Conservation (phyloP, 2,329 filamentous ascomycete genomes). For the Curvularia sp. region DNA sequence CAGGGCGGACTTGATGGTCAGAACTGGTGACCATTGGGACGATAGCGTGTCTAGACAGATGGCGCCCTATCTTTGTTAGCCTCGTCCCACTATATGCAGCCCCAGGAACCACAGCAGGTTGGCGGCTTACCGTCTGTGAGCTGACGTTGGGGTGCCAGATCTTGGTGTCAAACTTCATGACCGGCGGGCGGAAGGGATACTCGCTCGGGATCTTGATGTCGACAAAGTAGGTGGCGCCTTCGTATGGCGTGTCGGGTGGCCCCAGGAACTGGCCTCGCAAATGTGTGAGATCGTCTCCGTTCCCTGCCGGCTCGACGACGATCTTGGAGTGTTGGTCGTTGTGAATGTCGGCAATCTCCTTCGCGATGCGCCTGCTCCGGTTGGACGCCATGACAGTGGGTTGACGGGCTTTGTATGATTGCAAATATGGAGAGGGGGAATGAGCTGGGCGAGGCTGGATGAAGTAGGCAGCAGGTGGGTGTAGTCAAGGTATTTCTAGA, state of each 20-base stretch:
- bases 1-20: constrained; percentile 94
- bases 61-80: constrained; percentile 71
- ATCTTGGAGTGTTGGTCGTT: constrained; percentile 80
- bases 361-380: constrained; percentile 68
- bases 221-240: constrained; percentile 80
- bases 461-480: constrained; percentile 14
- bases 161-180: constrained; percentile 90
- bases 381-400: constrained; percentile 61
- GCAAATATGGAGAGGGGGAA: constrained; percentile 4
- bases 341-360: constrained; percentile 78
- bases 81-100: background rate
- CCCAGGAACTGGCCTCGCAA: constrained; percentile 84
- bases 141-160: constrained; percentile 98
- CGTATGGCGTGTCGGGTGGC: constrained; percentile 92
- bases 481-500: constrained; percentile 14
- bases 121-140: constrained; percentile 78
- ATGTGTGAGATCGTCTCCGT: constrained; percentile 76
- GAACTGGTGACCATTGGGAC: constrained; percentile 90
- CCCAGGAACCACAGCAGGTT: background rate
- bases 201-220: constrained; percentile 86
- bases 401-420: constrained; percentile 6
- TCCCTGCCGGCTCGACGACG: constrained; percentile 67
- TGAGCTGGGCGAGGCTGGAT: constrained; percentile 11
- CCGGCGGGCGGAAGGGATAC: constrained; percentile 91
- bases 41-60: constrained; percentile 96